Base-by-base conservation (phyloP, 2,329 filamentous ascomycete species). In the Anisogramma anomala region DNA sequence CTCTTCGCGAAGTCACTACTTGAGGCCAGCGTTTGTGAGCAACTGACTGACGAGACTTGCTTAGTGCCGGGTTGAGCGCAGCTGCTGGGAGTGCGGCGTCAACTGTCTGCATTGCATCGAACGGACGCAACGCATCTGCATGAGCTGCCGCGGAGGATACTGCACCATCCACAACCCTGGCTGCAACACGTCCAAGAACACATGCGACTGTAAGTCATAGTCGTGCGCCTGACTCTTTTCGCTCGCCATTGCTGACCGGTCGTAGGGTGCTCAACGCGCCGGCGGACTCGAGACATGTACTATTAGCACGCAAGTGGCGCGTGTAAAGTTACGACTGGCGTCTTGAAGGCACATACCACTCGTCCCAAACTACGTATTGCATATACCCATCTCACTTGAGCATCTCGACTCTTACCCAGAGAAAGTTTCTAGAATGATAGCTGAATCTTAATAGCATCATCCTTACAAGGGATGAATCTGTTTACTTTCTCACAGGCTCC, bases 31-130 rank as follows among this genome's bases (percentile, higher is more conserved):
- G n/a, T n/a, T n/a, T n/a, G n/a, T n/a, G n/a, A n/a, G n/a, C n/a
- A n/a, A 20, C 13, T 15, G 33, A 33, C 46, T 48, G 30, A 48
- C 39, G 17, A 9, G 9, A 27, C n/a, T 7, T 7, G 6, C 14
- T 15, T 17, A 76, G 64, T 66, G 68, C 48, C 73, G 72, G 40
- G 76, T 84, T 55, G 77, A 74, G 11, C 67, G 64, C 52, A 75
- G 86, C 53, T 94, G 87, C 64, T 91, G 84, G 72, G 86, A 88
- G 59, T 94, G 87, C 58, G 86, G 85, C 38, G 75, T 74, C 48
- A 89, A 84, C 79, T 94, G 88, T 57, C 71, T 74, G 37, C 71
- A 75, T 28, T 95, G 88, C 62, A 84, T 86, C 53, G 64, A 72
- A 19, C 62, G 70, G 32, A 84, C 79, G 19, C 84, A 89, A 54